Conservation (phyloP, 1,284 basidiomycete species). For the Austropuccinia psidii region DNA sequence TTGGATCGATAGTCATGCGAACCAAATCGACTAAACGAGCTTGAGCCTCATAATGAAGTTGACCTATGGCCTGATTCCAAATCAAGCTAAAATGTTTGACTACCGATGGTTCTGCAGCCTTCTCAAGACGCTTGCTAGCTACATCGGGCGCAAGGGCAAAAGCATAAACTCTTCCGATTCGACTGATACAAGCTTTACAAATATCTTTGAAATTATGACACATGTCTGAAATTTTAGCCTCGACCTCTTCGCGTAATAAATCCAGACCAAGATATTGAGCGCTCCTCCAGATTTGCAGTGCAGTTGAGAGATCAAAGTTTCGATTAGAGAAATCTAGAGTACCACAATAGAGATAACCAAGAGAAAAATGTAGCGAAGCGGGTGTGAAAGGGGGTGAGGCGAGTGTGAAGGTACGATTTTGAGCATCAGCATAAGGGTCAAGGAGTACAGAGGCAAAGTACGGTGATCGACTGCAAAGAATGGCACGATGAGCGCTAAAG, state of each 20-base stretch:
- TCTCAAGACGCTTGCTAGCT: slow-evolving; percentile 61
- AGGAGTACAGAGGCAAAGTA: slow-evolving; percentile 74
- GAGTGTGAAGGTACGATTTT: slow-evolving; percentile 57
- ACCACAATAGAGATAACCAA: slow-evolving; percentile 89
- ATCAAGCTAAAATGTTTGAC: slow-evolving; percentile 73
- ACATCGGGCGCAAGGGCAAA: slow-evolving; percentile 69
- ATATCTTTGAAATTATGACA: slow-evolving; percentile 33
- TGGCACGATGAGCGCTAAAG: slow-evolving; percentile 85
- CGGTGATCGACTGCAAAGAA: slow-evolving; percentile 75
- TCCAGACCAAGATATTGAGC: slow-evolving; percentile 72
- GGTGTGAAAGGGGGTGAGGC: slow-evolving; percentile 92
- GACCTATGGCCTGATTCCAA: slow-evolving; percentile 73
- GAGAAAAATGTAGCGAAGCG: slow-evolving; percentile 83
- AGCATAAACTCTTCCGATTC: slow-evolving; percentile 62
- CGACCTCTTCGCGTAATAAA: slow-evolving; percentile 67
- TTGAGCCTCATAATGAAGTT: slow-evolving; percentile 59
- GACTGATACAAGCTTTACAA: slow-evolving; percentile 24
- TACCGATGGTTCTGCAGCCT: slow-evolving; percentile 63
- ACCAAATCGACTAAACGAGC: slow-evolving; percentile 64
- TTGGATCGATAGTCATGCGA: slow-evolving; percentile 58
- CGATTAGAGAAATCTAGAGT: slow-evolving; percentile 86
- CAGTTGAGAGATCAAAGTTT: slow-evolving; percentile 82
- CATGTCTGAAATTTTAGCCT: slow-evolving; percentile 55
- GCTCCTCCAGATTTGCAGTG: slow-evolving; percentile 77
- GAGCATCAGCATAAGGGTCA: slow-evolving; percentile 47